Conservation (phyloP, 768 basidiomycete genomes). For the Udeniomyces megalosporus region DNA sequence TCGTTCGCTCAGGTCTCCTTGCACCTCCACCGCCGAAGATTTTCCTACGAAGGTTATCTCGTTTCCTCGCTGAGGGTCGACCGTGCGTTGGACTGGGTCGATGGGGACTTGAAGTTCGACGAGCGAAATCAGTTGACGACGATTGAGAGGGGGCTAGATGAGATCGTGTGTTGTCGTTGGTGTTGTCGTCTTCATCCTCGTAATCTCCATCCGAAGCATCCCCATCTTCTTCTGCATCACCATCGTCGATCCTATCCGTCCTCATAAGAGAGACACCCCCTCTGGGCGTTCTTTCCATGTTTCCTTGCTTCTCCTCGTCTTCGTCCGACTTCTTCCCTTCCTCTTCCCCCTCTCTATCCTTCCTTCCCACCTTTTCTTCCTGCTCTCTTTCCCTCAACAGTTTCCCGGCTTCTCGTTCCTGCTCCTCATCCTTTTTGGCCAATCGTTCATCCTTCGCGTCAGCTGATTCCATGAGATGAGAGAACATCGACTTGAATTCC, state of each 20-base stretch:
- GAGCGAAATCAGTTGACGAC: too few species aligned
- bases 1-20: too few species aligned
- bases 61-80: too few species aligned
- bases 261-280: neutral
- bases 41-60: too few species aligned
- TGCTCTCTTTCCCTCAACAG: neutral
- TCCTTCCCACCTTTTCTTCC: constrained; percentile 37
- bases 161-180: too few species aligned
- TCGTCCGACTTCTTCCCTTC: neutral
- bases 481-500: neutral
- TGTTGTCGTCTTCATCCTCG: too few species aligned
- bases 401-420: neutral
- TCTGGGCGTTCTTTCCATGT: neutral
- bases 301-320: constrained; percentile 46
- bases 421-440: neutral
- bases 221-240: too few species aligned
- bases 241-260: neutral
- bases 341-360: neutral
- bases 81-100: too few species aligned
- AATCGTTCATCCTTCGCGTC: neutral
- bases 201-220: too few species aligned
- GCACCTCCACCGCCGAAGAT: too few species aligned
- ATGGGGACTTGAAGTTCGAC: too few species aligned
- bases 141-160: too few species aligned
- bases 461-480: neutral